Evolutionary conservation across 352 stramenopile genomes (phyloP).

Genomic region (Globisporangium abappressorium): DNA sequence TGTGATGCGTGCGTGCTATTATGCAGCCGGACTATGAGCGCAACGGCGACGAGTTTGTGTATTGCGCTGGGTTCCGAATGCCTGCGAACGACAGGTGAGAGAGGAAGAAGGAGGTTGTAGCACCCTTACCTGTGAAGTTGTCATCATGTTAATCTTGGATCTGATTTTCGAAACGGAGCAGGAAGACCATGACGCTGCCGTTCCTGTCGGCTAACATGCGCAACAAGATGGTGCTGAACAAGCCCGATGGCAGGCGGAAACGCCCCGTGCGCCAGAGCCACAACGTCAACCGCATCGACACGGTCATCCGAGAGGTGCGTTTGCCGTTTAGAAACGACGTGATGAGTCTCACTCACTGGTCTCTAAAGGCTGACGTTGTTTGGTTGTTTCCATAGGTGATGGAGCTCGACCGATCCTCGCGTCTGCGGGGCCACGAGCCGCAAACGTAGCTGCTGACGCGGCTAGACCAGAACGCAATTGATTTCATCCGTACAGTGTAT

Average conservation of each 20-base stretch:
- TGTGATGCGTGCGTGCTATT: neutral
- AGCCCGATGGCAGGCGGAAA: slow-evolving; percentile 63
- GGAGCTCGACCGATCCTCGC: slow-evolving; percentile 64
- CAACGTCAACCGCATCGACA: slow-evolving; percentile 53
- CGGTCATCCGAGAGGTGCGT: slow-evolving; percentile 58
- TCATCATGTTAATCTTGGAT: neutral
- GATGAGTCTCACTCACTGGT: neutral
- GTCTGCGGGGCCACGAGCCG: slow-evolving; percentile 31
- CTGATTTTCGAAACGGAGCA: slow-evolving; percentile 7
- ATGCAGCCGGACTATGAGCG: slow-evolving; percentile 54
- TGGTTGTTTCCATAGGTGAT: slow-evolving; percentile 34
- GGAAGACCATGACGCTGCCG: slow-evolving; percentile 70
- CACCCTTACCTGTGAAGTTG: neutral
- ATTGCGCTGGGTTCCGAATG: slow-evolving; percentile 82
- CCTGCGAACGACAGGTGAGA: slow-evolving; percentile 65
- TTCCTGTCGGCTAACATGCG: slow-evolving; percentile 65
- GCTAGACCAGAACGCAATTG: too few species aligned
- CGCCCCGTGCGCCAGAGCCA: slow-evolving; percentile 40
- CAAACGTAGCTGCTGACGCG: slow-evolving; percentile 5
- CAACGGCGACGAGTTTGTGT: slow-evolving; percentile 75
- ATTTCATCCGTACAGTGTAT: too few species aligned
- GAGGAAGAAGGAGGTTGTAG: neutral
- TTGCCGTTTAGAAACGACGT: neutral
- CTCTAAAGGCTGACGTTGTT: neutral
- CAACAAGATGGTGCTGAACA: slow-evolving; percentile 68